Evolutionary conservation across 345 rosid species (phyloP).

Genomic region (Carallia pectinifolia): DNA sequence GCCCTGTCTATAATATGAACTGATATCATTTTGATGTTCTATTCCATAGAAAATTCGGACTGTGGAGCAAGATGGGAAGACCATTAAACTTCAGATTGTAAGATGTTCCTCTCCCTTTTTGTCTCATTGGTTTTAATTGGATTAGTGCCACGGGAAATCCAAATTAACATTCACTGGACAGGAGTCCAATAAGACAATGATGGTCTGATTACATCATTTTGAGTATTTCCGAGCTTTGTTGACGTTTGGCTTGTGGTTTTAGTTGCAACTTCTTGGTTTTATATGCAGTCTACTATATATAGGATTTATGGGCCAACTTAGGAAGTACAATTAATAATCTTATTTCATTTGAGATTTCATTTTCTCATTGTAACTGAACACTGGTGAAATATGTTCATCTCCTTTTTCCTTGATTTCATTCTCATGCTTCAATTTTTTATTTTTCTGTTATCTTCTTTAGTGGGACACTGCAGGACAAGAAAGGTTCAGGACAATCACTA

Average conservation of each 20-base stretch:
- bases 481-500: conserved; percentile 89
- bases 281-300: neutral
- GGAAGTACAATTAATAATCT: neutral
- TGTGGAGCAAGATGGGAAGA: conserved; percentile 90
- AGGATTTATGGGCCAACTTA: neutral
- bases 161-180: neutral
- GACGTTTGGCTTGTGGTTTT: neutral
- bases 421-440: neutral
- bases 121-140: neutral
- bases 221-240: neutral
- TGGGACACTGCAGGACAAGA: conserved; percentile 99
- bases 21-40: conserved; percentile 5
- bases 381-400: neutral
- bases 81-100: conserved; percentile 82
- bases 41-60: conserved; percentile 73
- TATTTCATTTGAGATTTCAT: neutral
- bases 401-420: neutral
- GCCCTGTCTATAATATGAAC: neutral
- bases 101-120: conserved; percentile 7
- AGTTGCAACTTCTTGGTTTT: neutral
- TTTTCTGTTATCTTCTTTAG: conserved; percentile 25
- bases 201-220: neutral
- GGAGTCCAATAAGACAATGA: neutral
- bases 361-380: neutral
- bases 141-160: neutral